Evolutionary conservation across 495 filamentous ascomycete genomes (phyloP).

Genomic region (Opeltia flavorubescens): DNA sequence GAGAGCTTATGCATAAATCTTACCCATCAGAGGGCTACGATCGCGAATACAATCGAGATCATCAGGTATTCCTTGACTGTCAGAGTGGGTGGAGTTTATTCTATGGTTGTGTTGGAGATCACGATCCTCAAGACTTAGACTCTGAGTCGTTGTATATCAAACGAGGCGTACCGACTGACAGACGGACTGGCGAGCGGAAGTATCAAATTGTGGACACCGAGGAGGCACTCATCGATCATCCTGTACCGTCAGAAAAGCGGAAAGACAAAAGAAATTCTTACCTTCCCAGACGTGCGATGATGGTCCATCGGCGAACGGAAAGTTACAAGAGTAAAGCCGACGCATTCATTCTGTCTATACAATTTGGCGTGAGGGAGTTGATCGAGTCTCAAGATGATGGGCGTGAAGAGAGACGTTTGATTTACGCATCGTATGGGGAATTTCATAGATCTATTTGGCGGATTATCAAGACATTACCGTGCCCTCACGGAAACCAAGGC

Average conservation of each 20-base stretch:
- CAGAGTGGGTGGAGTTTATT: slow-evolving; percentile 8
- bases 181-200: slow-evolving; percentile 3
- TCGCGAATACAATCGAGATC: not conserved
- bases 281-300: slow-evolving; percentile 5
- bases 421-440: slow-evolving; percentile 5
- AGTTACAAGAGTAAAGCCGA: slow-evolving; percentile 5
- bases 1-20: slow-evolving; percentile 2
- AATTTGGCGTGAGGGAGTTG: slow-evolving; percentile 3
- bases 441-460: slow-evolving; percentile 4
- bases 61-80: slow-evolving; percentile 1
- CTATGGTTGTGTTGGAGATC: slow-evolving; percentile 1
- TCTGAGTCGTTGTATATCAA: slow-evolving; percentile 1
- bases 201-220: slow-evolving; percentile 1
- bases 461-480: slow-evolving; percentile 1
- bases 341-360: slow-evolving; percentile 4
- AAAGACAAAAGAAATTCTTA: slow-evolving; percentile 6
- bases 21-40: not conserved
- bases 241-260: not conserved
- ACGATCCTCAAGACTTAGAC: slow-evolving; percentile 4
- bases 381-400: not conserved
- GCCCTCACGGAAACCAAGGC: not conserved
- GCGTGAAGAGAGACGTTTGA: not conserved
- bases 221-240: not conserved
- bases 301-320: slow-evolving; percentile 2
- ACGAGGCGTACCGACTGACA: slow-evolving; percentile 6